Evolutionary conservation across 2,329 filamentous ascomycete species (phyloP).

Genomic region (Cephalotrichum gorgonifer): DNA sequence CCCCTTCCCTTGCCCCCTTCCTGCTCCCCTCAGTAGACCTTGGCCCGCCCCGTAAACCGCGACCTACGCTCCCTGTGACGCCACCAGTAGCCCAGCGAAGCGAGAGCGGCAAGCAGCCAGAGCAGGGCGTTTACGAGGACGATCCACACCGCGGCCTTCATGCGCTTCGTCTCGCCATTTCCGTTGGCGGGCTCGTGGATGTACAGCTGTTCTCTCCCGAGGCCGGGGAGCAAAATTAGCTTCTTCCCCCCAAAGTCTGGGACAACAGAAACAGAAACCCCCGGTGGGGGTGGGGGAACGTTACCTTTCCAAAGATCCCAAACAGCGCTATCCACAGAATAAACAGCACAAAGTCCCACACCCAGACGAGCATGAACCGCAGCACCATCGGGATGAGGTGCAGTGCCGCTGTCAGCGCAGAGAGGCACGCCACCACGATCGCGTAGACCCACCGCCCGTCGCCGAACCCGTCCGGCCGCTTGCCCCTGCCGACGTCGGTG

Average conservation of each 20-base stretch:
- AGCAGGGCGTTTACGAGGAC: slow-evolving; percentile 65
- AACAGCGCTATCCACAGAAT: slow-evolving; percentile 75
- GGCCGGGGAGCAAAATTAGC: not conserved
- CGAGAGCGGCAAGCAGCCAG: slow-evolving; percentile 58
- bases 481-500: slow-evolving; percentile 47
- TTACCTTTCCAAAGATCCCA: slow-evolving; percentile 65
- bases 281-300: slow-evolving; percentile 6
- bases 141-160: slow-evolving; percentile 83
- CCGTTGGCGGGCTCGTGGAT: slow-evolving; percentile 58
- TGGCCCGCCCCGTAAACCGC: slow-evolving; percentile 50
- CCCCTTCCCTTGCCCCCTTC: too few relatives aligned
- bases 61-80: slow-evolving; percentile 39
- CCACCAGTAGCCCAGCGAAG: slow-evolving; percentile 48
- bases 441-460: slow-evolving; percentile 50
- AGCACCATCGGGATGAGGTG: slow-evolving; percentile 56
- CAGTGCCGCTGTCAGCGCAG: slow-evolving; percentile 51
- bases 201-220: slow-evolving; percentile 46
- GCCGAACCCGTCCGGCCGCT: slow-evolving; percentile 18
- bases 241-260: not conserved
- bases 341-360: slow-evolving; percentile 63
- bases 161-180: slow-evolving; percentile 52
- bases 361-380: slow-evolving; percentile 39
- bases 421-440: slow-evolving; percentile 55
- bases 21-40: slow-evolving; percentile 24
- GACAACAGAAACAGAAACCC: not conserved